phyloP scores from a whole-genome alignment of 768 basidiomycete species.

The Phaffia australis region DNA sequence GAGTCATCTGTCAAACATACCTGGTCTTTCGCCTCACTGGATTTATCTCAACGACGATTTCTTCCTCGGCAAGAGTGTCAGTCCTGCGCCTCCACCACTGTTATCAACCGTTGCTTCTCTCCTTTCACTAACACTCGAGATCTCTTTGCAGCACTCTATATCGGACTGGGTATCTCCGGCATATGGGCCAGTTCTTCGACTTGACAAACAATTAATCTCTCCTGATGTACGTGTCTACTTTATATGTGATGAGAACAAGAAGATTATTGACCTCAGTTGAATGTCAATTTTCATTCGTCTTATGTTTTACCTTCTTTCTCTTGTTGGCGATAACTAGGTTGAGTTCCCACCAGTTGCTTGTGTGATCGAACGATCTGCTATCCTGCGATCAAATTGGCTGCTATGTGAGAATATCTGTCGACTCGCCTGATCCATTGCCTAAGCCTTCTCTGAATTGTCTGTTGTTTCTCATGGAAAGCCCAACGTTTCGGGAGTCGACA shows the following conservation, averaged over 20 bases:
- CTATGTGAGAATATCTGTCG: conserved; percentile 6
- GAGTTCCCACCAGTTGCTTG: conserved; percentile 13
- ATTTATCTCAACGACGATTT: conserved; percentile 21
- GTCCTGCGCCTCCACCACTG: background rate
- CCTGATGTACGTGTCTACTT: background rate
- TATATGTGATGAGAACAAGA: too few species aligned
- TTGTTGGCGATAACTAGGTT: background rate
- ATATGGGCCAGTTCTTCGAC: conserved; percentile 18
- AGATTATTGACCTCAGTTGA: too few species aligned
- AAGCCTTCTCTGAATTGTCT: too few species aligned
- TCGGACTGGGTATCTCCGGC: conserved; percentile 22
- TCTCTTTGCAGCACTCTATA: background rate
- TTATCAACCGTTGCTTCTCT: too few species aligned
- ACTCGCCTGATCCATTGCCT: background rate
- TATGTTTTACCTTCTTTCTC: too few species aligned
- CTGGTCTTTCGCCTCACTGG: conserved; percentile 20
- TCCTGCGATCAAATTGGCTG: conserved; percentile 20
- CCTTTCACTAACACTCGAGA: background rate
- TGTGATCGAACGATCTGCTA: conserved; percentile 15
- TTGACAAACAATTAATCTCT: background rate
- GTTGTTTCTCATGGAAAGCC: background rate
- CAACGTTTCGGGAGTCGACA: conserved; percentile 11
- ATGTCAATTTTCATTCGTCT: too few species aligned
- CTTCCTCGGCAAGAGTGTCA: conserved; percentile 10
- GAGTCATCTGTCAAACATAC: conserved; percentile 21